A percentile compares a stretch with the other conserved stretches of the same genome.
phyloP scores from a whole-genome alignment of 2,329 filamentous ascomycete genomes.

The Graphilbum fragrans region DNA sequence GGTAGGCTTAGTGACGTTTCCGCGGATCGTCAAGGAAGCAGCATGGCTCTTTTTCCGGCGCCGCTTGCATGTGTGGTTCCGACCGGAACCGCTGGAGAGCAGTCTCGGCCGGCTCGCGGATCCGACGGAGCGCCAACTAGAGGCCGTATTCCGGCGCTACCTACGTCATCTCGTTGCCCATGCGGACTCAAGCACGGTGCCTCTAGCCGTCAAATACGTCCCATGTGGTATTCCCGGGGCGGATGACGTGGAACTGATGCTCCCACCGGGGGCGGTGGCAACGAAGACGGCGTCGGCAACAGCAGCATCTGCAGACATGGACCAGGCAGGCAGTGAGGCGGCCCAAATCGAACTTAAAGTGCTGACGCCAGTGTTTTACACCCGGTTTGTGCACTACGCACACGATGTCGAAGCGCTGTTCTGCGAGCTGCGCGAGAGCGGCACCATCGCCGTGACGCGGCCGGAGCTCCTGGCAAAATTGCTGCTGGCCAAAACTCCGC shows the following conservation, averaged over 20 bases:
- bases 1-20: constrained; percentile 54
- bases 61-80: constrained; percentile 51
- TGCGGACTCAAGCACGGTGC: constrained; percentile 8
- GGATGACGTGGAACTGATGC: constrained; percentile 24
- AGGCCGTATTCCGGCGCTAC: constrained; percentile 34
- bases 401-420: constrained; percentile 51
- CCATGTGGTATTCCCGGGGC: constrained; percentile 33
- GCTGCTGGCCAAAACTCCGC: constrained; percentile 26
- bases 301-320: neutral
- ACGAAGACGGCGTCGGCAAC: neutral
- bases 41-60: constrained; percentile 40
- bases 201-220: constrained; percentile 38
- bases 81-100: constrained; percentile 46
- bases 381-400: constrained; percentile 50
- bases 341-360: constrained; percentile 42
- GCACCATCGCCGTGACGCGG: constrained; percentile 44
- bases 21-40: constrained; percentile 52
- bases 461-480: constrained; percentile 36
- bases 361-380: constrained; percentile 55
- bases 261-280: constrained; percentile 14
- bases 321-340: constrained; percentile 2
- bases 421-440: constrained; percentile 44
- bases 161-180: constrained; percentile 33
- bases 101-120: constrained; percentile 44
- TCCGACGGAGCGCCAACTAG: constrained; percentile 31